Conservation (phyloP, 1,284 basidiomycete species). For the Pseudozyma pruni region DNA sequence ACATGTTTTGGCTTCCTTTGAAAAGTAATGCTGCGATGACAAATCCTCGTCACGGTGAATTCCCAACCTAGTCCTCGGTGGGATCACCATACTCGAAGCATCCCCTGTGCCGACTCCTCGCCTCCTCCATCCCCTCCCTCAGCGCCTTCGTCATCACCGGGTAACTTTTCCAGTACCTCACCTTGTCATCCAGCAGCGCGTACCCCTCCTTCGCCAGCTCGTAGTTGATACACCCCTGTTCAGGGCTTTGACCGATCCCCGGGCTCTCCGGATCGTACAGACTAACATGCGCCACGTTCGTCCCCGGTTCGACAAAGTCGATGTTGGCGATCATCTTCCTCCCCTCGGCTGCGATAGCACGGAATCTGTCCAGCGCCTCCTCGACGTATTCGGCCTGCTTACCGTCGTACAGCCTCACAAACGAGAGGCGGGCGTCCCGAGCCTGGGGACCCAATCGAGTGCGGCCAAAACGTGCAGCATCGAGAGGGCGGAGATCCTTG, state of each 20-base stretch:
- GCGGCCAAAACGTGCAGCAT: constrained; percentile 50
- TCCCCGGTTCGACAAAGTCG: constrained; percentile 51
- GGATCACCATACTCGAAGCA: constrained; percentile 60
- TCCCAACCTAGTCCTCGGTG: constrained; percentile 32
- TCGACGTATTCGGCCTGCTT: constrained; percentile 55
- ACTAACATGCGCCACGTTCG: constrained; percentile 42
- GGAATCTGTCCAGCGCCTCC: constrained; percentile 58
- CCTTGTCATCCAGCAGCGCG: constrained; percentile 50
- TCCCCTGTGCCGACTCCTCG: constrained; percentile 46
- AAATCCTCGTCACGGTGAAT: not conserved
- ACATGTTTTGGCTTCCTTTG: not conserved
- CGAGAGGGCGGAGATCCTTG: constrained; percentile 52
- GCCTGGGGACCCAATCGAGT: constrained; percentile 48
- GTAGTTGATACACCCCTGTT: constrained; percentile 54
- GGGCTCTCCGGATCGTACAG: constrained; percentile 60
- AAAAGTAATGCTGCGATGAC: not conserved
- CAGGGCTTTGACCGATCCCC: constrained; percentile 35
- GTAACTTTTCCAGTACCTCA: constrained; percentile 55
- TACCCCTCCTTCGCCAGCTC: constrained; percentile 53
- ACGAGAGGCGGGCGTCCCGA: constrained; percentile 54
- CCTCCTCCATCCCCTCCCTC: constrained; percentile 46
- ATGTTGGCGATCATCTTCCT: constrained; percentile 64
- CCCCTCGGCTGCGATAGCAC: constrained; percentile 51
- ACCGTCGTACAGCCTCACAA: constrained; percentile 55
- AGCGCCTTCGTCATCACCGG: constrained; percentile 42